Evolutionary conservation across 331 rosid genomes (phyloP).

Genomic region (Malus hybrid): DNA sequence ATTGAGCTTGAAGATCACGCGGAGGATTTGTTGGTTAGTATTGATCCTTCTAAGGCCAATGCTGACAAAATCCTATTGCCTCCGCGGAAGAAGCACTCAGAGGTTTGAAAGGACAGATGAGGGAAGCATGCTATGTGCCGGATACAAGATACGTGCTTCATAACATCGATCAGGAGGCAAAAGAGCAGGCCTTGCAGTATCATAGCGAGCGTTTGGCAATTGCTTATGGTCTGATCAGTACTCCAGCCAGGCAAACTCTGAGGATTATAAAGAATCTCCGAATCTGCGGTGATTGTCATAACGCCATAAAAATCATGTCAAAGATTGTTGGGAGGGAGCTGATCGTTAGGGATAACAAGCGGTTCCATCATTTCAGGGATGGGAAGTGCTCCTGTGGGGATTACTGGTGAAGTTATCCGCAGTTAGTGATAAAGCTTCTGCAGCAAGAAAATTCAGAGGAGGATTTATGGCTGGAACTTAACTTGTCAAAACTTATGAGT

Average conservation of each 20-base stretch:
- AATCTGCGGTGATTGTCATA: conserved; percentile 90
- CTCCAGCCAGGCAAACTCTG: conserved; percentile 84
- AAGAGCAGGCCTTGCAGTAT: conserved; percentile 85
- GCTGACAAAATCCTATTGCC: conserved; percentile 35
- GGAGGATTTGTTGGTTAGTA: conserved; percentile 35
- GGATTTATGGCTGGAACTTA: background rate
- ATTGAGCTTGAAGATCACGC: conserved; percentile 67
- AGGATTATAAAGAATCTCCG: conserved; percentile 89
- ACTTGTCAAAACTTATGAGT: background rate
- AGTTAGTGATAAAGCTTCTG: background rate
- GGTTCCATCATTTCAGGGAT: conserved; percentile 87
- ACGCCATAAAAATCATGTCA: conserved; percentile 85
- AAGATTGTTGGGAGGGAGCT: conserved; percentile 88
- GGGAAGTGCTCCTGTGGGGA: conserved; percentile 90
- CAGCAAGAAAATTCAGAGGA: background rate
- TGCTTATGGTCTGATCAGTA: conserved; percentile 92
- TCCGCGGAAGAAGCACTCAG: conserved; percentile 40
- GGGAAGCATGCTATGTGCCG: conserved; percentile 89
- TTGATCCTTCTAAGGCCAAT: conserved; percentile 40
- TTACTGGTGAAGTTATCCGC: conserved; percentile 46
- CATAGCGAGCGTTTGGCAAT: conserved; percentile 89
- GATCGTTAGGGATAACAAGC: conserved; percentile 90
- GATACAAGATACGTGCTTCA: conserved; percentile 89
- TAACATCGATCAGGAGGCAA: conserved; percentile 86
- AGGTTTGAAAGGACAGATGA: conserved; percentile 73